phyloP scores from a whole-genome alignment of 2,329 filamentous ascomycete species.

The Hypoxylon sp. region DNA sequence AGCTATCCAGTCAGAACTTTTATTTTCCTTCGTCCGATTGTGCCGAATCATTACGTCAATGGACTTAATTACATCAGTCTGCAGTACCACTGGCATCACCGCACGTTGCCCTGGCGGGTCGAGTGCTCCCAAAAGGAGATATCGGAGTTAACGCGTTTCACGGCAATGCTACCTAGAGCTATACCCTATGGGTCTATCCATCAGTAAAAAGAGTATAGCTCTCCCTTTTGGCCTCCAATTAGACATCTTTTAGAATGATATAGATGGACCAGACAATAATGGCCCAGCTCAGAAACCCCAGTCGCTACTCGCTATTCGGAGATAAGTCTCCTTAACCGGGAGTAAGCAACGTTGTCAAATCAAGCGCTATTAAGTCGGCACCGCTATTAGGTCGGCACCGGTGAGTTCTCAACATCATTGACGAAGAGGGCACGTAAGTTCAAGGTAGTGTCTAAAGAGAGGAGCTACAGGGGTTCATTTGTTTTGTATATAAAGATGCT shows the following conservation, averaged over 20 bases:
- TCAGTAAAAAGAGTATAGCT: neutral
- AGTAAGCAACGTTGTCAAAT: neutral
- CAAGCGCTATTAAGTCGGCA: neutral
- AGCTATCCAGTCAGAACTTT: neutral
- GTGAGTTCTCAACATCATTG: neutral
- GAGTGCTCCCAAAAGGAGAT: neutral
- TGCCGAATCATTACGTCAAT: no score
- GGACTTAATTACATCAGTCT: neutral
- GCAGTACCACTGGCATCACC: neutral
- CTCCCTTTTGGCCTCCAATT: neutral
- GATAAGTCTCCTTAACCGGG: neutral
- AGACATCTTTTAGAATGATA: neutral
- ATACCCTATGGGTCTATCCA: neutral
- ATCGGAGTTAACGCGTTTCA: neutral
- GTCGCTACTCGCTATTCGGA: constrained; percentile 1
- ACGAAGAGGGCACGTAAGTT: neutral
- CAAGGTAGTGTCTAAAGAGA: no score
- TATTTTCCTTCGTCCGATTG: neutral
- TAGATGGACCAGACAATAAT: neutral
- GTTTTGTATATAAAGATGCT: neutral
- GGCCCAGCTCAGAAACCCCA: neutral
- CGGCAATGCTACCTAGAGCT: neutral
- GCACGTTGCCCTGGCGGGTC: neutral
- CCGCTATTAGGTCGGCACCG: neutral
- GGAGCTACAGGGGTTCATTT: neutral